phyloP scores from a whole-genome alignment of 805 yeast genomes.

The Kurtzmaniella cleridarum region DNA sequence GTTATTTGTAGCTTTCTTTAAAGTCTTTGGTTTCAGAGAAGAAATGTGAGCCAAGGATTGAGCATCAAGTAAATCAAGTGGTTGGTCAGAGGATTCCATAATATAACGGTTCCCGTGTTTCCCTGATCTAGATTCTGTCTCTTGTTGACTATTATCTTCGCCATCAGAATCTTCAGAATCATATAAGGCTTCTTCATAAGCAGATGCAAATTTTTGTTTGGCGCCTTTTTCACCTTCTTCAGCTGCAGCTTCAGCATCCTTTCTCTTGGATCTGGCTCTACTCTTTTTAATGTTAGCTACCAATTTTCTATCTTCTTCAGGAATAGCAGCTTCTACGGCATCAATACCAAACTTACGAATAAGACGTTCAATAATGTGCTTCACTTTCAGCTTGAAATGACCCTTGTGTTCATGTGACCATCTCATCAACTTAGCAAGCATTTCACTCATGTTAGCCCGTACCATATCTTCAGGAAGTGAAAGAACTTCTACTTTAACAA shows the following conservation, averaged over 20 bases:
- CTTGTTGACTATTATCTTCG: conserved; percentile 49
- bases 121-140: conserved; percentile 21
- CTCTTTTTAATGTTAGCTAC: conserved; percentile 81
- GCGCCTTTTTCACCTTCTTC: conserved; percentile 12
- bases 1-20: conserved; percentile 37
- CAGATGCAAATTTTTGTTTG: conserved; percentile 64
- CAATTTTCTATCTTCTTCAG: conserved; percentile 83
- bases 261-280: conserved; percentile 78
- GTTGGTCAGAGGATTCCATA: conserved; percentile 68
- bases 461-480: conserved; percentile 77
- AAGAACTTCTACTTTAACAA: conserved; percentile 82
- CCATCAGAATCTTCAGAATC: conserved; percentile 60
- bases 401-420: conserved; percentile 97
- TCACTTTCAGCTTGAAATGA: conserved; percentile 87
- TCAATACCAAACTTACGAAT: conserved; percentile 90
- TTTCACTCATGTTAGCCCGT: conserved; percentile 55
- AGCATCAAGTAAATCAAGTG: conserved; percentile 84
- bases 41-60: conserved; percentile 83
- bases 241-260: conserved; percentile 39
- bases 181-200: conserved; percentile 88
- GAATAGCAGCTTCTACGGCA: conserved; percentile 73
- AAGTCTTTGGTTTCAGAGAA: conserved; percentile 72
- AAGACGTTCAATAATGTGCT: conserved; percentile 87
- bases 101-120: conserved; percentile 56
- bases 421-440: conserved; percentile 69